Base-by-base conservation (phyloP, 306 rosid genomes). In the Malus domestica region DNA sequence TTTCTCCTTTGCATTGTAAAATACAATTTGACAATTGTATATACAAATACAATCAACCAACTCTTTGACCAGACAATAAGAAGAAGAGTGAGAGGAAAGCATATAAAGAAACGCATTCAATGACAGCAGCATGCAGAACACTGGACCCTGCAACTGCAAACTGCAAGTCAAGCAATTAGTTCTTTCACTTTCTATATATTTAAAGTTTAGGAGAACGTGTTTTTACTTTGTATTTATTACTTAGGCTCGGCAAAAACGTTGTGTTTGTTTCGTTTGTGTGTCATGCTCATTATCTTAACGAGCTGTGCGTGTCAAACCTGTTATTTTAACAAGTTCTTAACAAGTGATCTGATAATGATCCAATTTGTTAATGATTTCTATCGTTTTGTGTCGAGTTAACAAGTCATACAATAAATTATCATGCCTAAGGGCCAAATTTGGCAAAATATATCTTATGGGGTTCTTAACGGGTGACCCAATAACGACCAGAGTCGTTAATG, bases 271-370 rank as follows among this genome's bases (percentile, higher is more conserved):
- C 1, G 2, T 6, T 38, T 7, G 10, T 0, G 10, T 38, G 1
- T 38, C 9, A 7, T 1, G 42, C 2, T 38, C 10, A 6, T 38
- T 1, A 35, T 38, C 42, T 38, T 38, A 38, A 38, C 0, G 9
- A 2, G 0, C 0, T 0, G 9, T 38, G 10, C 10, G 0, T 38
- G 10, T 7, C 0, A 7, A 38, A 38, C 0, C 2, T 0, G 9
- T 38, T 38, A 38, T 38, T 38, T 38, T 38, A 38, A 38, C 9
- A 0, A 1, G 2, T 38, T 38, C 1, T 38, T 38, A 38, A 38
- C 9, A 38, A 0, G 10, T 38, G 2, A 38, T 1, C 2, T 1
- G 0, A 38, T 38, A 38, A 6, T 6, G 0, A 38, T 2, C 0
- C 0, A 2, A 38, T 38, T 38, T 0, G 0, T 38, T 38, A 38